These are phyloP conservation scores for Boletus semigastroideus DNA, from an alignment of 1,284 basidiomycete genomes.

Conservation along the genomic window DNA sequence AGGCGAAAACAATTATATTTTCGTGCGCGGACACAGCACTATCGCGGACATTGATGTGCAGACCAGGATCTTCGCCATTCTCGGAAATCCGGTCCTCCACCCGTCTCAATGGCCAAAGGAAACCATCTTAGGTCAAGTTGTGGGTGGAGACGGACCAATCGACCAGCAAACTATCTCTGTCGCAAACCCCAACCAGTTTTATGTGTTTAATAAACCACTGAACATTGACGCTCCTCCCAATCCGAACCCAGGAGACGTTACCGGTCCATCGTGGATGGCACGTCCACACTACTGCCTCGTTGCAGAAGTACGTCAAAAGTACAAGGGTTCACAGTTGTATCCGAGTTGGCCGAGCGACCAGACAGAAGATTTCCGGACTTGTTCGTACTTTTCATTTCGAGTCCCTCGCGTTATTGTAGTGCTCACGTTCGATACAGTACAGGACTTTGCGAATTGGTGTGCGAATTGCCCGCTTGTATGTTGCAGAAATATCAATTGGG, in stretches of 20 bases:
- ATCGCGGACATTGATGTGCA: constrained; percentile 12
- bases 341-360: constrained; percentile 11
- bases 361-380: background rate
- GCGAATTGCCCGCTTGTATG: background rate
- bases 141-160: background rate
- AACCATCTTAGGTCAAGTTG: background rate
- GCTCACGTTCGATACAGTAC: background rate
- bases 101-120: background rate
- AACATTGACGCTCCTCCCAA: background rate
- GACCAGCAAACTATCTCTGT: constrained; percentile 8
- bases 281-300: constrained; percentile 11
- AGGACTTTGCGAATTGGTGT: constrained; percentile 6
- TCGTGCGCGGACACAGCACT: constrained; percentile 16
- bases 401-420: no score
- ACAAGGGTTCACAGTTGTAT: background rate
- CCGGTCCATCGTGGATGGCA: background rate
- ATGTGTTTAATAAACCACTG: constrained; percentile 9
- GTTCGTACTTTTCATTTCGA: constrained; percentile 4
- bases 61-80: background rate
- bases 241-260: background rate
- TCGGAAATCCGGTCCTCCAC: background rate
- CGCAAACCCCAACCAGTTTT: constrained; percentile 2
- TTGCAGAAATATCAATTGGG: constrained; percentile 11
- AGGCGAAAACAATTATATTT: constrained; percentile 10
- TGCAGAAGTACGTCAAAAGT: constrained; percentile 16